phyloP scores from a whole-genome alignment of 495 filamentous ascomycete genomes.

The Chaetomium tenue region DNA sequence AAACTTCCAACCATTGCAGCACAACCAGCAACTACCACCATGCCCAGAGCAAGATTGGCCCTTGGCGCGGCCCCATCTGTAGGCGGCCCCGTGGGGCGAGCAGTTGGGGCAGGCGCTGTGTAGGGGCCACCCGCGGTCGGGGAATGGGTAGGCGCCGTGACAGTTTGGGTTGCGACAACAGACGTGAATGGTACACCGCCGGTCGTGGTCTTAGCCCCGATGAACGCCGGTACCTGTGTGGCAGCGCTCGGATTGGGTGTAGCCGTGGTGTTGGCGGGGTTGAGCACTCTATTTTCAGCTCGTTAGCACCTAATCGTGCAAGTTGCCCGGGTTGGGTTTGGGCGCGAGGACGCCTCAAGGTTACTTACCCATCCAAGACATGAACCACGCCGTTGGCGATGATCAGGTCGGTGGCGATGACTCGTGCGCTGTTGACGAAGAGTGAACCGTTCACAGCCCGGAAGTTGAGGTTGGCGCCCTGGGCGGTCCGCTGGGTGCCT shows the following conservation, averaged over 20 bases:
- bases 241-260: slow-evolving; percentile 46
- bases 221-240: slow-evolving; percentile 52
- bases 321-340: no score
- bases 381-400: slow-evolving; percentile 67
- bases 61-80: no score
- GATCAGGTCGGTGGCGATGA: slow-evolving; percentile 54
- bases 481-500: slow-evolving; percentile 42
- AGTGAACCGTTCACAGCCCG: slow-evolving; percentile 45
- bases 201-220: slow-evolving; percentile 43
- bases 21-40: no score
- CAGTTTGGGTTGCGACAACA: slow-evolving; percentile 28
- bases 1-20: no score
- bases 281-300: slow-evolving; percentile 51
- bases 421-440: slow-evolving; percentile 42
- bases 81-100: no score
- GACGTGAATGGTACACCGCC: slow-evolving; percentile 49
- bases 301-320: not conserved
- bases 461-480: slow-evolving; percentile 53
- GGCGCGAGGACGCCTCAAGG: not conserved
- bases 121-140: no score
- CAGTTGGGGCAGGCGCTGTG: no score
- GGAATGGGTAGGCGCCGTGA: no score
- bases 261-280: slow-evolving; percentile 54
- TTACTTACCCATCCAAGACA: slow-evolving; percentile 54
- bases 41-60: no score